Evolutionary conservation across 441 rosid species (phyloP), one percentile per base, ranked within the genome.

Genomic region (Syzygium syzygioides): DNA sequence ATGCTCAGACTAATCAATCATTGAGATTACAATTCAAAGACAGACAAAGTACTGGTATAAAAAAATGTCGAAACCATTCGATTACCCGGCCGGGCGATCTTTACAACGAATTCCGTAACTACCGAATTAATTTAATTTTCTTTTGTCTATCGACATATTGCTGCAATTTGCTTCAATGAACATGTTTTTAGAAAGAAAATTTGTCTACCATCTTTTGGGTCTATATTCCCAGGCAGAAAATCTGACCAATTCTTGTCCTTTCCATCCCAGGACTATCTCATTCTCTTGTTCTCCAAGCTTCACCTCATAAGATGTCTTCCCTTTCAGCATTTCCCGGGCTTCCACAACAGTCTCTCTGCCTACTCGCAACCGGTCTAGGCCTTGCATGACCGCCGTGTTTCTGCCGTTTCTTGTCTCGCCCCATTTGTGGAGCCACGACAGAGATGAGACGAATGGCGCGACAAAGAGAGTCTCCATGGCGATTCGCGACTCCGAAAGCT

Each of bases 391-490:
- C 18, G 10, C n/a, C 52, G 9, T 15, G 5, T 76, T 25, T 37
- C n/a, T 6, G 5, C 17, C n/a, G 7, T 76, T 37, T 23, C 83
- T 76, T 4, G 8, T 50, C 23, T 91, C 92, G 56, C 52, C 88
- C 93, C 93, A 90, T 57, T 71, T 89, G 17, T 80, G 87, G 10
- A 86, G 52, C 92, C 91, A 89, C 12, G 48, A 91, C 25, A 14
- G 50, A 26, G 88, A 86, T 2, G 94, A 91, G 19, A 92, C 15
- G 79, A 53, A 90, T 9, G 95, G 93, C 2, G 91, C 90, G 55
- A 89, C 87, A 26, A 94, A 94, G 12, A 94, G 87, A n/a, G 85
- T 59, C 79, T 94, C 94, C 91, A 93, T 90, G 19, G 92, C 92
- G 48, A 92, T 87, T 79, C 93, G 91, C 56, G 93, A 94, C 30